These are phyloP conservation scores for Termitomyces sp. DNA, from an alignment of 768 basidiomycete species.

Conservation along the genomic window DNA sequence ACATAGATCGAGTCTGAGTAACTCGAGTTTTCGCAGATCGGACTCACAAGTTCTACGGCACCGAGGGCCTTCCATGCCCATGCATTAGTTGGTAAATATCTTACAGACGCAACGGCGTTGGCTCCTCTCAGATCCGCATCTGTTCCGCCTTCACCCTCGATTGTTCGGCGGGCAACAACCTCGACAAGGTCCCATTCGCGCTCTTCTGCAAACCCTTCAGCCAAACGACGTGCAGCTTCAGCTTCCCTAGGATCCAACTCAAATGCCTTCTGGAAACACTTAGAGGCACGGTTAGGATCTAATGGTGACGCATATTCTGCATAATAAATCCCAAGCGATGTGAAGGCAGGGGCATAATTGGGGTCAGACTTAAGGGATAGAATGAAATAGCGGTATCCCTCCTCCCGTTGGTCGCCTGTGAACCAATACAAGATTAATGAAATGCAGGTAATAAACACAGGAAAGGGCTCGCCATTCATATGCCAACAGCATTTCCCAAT, in stretches of 20 bases:
- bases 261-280: constrained; percentile 98
- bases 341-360: constrained; percentile 86
- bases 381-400: constrained; percentile 78
- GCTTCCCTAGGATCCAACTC: constrained; percentile 89
- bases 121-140: constrained; percentile 44
- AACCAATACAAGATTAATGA: neutral
- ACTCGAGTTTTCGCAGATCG: neutral
- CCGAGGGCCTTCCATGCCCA: constrained; percentile 99
- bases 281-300: constrained; percentile 81
- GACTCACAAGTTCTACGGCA: constrained; percentile 80
- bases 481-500: constrained; percentile 76
- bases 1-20: neutral
- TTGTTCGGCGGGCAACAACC: constrained; percentile 86
- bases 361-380: constrained; percentile 68
- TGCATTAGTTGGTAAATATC: constrained; percentile 70
- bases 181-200: constrained; percentile 95
- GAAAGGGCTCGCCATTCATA: constrained; percentile 48
- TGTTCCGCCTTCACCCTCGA: constrained; percentile 87
- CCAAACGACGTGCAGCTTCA: constrained; percentile 78
- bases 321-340: constrained; percentile 91
- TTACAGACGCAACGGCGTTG: constrained; percentile 25
- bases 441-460: neutral
- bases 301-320: constrained; percentile 60
- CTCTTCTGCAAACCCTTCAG: constrained; percentile 87
- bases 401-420: constrained; percentile 45